Percentiles rank a stretch among this genome's conserved stretches.
Evolutionary conservation across 306 rosid genomes (phyloP).

Genomic region (Castanea sativa): DNA sequence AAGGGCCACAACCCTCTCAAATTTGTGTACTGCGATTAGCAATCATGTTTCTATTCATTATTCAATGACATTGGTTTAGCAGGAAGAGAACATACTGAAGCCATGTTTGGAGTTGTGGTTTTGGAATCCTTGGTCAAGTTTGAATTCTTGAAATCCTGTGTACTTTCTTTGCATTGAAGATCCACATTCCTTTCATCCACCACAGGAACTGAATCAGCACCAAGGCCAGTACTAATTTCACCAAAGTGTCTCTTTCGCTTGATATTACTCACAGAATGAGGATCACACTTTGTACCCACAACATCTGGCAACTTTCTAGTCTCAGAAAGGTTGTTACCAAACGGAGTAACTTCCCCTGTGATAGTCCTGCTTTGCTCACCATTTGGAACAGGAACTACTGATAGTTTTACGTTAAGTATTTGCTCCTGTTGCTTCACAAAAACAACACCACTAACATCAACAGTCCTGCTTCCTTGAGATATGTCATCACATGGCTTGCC

Average conservation of each 20-base stretch:
- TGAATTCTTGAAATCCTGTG: slow-evolving; percentile 14
- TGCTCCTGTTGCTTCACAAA: not conserved
- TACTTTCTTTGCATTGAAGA: not conserved
- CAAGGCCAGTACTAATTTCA: slow-evolving; percentile 3
- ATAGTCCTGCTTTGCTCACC: not conserved
- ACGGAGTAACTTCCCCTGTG: not conserved
- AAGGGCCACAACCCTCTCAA: not conserved
- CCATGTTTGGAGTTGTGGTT: not conserved
- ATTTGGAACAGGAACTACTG: not conserved
- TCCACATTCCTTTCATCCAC: slow-evolving; percentile 5
- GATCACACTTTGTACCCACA: not conserved
- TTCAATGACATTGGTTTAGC: not conserved
- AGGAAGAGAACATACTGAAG: slow-evolving; percentile 1
- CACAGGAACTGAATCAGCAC: slow-evolving; percentile 10
- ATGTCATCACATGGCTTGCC: slow-evolving; percentile 12
- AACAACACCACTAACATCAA: not conserved
- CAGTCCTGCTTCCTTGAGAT: not conserved
- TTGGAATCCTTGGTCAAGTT: slow-evolving; percentile 8
- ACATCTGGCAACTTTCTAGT: not conserved
- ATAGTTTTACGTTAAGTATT: not conserved
- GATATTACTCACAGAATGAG: slow-evolving; percentile 7
- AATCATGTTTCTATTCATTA: not conserved
- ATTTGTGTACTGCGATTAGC: not conserved
- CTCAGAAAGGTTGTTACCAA: not conserved
- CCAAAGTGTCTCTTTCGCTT: slow-evolving; percentile 30